Conservation (phyloP, 768 basidiomycete species). For the Kwoniella shandongensis region DNA sequence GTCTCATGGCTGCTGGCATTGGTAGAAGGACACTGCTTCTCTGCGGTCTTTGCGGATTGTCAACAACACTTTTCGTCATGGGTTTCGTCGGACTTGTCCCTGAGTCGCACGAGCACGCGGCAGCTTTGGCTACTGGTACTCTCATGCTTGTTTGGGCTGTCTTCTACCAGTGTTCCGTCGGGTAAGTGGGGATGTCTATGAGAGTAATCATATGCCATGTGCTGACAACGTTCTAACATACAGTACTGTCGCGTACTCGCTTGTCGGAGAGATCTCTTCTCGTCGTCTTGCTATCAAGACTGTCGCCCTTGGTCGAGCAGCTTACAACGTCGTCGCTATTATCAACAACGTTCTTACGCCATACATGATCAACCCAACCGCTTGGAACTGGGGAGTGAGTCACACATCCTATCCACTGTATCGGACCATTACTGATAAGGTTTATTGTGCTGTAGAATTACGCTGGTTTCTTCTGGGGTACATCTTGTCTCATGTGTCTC, state of each 20-base stretch:
- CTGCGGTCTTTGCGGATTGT: slow-evolving; percentile 44
- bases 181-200: slow-evolving; percentile 25
- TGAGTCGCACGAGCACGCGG: slow-evolving; percentile 18
- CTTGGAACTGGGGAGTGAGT: slow-evolving; percentile 41
- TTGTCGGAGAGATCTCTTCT: slow-evolving; percentile 52
- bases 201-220: background rate
- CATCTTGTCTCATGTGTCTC: slow-evolving; percentile 38
- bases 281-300: slow-evolving; percentile 54
- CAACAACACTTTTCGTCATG: slow-evolving; percentile 38
- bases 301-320: slow-evolving; percentile 32
- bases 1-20: slow-evolving; percentile 36
- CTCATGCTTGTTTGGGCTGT: slow-evolving; percentile 54
- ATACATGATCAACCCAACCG: slow-evolving; percentile 48
- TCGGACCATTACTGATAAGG: background rate
- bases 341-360: slow-evolving; percentile 39
- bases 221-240: slow-evolving; percentile 17
- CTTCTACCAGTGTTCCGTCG: slow-evolving; percentile 51
- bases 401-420: background rate
- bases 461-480: slow-evolving; percentile 45
- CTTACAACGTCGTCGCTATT: slow-evolving; percentile 40
- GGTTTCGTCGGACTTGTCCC: slow-evolving; percentile 48
- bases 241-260: slow-evolving; percentile 37
- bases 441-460: slow-evolving; percentile 21
- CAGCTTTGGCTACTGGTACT: slow-evolving; percentile 46
- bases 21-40: slow-evolving; percentile 44